Percentiles rank a stretch among this genome's conserved stretches.
Conservation (phyloP, 2,329 filamentous ascomycete species). For the Huntiella abstrusa region DNA sequence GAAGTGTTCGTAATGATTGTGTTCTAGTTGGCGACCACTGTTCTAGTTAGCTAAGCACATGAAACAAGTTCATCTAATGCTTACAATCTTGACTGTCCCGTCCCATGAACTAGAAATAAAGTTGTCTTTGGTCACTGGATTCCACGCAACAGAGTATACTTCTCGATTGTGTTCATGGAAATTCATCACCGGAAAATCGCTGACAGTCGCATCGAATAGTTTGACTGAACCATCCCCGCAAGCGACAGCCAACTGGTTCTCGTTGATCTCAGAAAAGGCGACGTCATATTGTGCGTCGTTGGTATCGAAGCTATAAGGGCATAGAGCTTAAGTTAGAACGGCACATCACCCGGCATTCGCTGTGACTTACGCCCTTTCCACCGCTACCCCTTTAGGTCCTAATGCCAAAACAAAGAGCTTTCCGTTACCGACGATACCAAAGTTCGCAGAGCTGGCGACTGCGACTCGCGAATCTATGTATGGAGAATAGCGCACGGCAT, state of each 20-base stretch:
- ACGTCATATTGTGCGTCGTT: conserved; percentile 94
- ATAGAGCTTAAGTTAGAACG: background rate
- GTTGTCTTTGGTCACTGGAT: conserved; percentile 71
- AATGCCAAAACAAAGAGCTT: conserved; percentile 69
- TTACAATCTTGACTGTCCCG: conserved; percentile 73
- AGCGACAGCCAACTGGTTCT: conserved; percentile 78
- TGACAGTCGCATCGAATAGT: conserved; percentile 68
- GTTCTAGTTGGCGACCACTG: conserved; percentile 68
- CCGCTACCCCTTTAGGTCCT: conserved; percentile 57
- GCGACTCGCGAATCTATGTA: conserved; percentile 93
- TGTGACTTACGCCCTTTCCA: conserved; percentile 55
- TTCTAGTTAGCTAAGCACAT: background rate
- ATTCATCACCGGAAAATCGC: conserved; percentile 72
- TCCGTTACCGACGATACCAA: conserved; percentile 91
- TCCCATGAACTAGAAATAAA: conserved; percentile 93
- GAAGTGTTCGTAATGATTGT: conserved; percentile 64
- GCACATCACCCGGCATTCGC: background rate
- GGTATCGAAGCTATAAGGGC: conserved; percentile 58
- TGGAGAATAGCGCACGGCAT: conserved; percentile 93
- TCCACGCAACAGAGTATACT: conserved; percentile 86
- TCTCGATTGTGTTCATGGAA: conserved; percentile 91
- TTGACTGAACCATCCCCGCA: conserved; percentile 90
- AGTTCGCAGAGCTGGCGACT: conserved; percentile 82
- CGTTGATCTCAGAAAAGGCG: conserved; percentile 88
- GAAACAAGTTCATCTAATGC: conserved; percentile 13